A percentile compares a stretch with the other conserved stretches of the same genome.
Evolutionary conservation across 352 stramenopile species (phyloP).

Genomic region (Aphanomyces astaci): DNA sequence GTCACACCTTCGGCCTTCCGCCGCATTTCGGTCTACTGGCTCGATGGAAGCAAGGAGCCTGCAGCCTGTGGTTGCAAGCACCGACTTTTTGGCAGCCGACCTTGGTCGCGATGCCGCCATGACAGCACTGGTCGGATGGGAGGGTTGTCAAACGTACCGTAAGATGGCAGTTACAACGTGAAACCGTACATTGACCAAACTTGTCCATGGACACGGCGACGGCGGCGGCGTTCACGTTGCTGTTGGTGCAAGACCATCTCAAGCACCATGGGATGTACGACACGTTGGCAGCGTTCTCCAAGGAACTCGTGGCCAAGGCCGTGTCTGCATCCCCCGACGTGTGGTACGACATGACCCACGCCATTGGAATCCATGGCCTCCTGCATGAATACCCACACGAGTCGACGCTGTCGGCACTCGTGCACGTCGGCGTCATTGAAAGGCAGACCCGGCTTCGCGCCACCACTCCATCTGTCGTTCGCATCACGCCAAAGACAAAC

Average conservation of each 20-base stretch:
- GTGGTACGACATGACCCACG: conserved; percentile 10
- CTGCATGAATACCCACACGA: not conserved
- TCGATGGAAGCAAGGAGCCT: conserved; percentile 38
- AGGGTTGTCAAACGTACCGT: not conserved
- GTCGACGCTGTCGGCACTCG: not conserved
- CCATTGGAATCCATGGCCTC: not conserved
- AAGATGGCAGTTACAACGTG: not conserved
- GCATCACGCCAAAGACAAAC: not conserved
- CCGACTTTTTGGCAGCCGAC: conserved; percentile 21
- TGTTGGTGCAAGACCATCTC: conserved; percentile 16
- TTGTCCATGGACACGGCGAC: not conserved
- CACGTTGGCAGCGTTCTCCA: not conserved
- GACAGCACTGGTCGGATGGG: too few species aligned
- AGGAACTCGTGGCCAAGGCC: not conserved
- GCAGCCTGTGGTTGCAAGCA: conserved; percentile 40
- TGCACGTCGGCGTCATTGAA: conserved; percentile 8
- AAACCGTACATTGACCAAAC: not conserved
- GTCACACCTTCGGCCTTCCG: conserved; percentile 34
- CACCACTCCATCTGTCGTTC: not conserved
- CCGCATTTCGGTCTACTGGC: conserved; percentile 48
- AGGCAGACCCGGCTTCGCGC: not conserved
- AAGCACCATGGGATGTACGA: not conserved
- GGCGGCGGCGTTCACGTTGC: not conserved
- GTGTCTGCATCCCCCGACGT: not conserved
- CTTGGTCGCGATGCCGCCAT: not conserved